phyloP scores from a whole-genome alignment of 2,329 filamentous ascomycete species.

The Malbranchea zuffiana region DNA sequence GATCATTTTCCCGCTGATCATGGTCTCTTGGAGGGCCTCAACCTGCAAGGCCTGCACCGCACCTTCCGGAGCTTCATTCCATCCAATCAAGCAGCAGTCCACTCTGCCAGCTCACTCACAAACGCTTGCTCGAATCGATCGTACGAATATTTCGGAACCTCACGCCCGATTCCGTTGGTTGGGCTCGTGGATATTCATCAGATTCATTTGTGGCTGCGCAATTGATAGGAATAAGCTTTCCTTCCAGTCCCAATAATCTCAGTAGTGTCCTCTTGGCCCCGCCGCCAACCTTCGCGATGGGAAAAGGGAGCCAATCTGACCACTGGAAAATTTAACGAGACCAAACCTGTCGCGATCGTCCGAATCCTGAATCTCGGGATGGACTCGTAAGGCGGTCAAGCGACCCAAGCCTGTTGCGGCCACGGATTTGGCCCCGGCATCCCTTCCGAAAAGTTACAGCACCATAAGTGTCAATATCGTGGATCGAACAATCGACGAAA shows the following conservation, averaged over 20 bases:
- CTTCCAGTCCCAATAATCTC: conserved; percentile 57
- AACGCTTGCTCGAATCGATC: conserved; percentile 54
- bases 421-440: conserved; percentile 44
- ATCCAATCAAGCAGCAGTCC: conserved; percentile 49
- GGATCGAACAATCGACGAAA: too few relatives aligned
- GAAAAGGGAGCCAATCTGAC: conserved; percentile 55
- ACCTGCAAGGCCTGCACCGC: conserved; percentile 51
- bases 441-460: conserved; percentile 54
- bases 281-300: conserved; percentile 55
- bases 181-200: conserved; percentile 46
- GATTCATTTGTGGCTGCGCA: conserved; percentile 43
- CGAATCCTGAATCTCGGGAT: conserved; percentile 47
- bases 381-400: too few relatives aligned
- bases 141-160: conserved; percentile 53
- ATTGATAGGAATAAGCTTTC: conserved; percentile 50
- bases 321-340: conserved; percentile 54
- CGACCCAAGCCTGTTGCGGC: conserved; percentile 53
- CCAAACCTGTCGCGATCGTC: conserved; percentile 54
- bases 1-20: conserved; percentile 45
- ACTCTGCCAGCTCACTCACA: conserved; percentile 53
- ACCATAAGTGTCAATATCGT: too few relatives aligned
- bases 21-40: conserved; percentile 48
- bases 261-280: conserved; percentile 55
- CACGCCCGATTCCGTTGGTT: conserved; percentile 43
- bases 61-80: conserved; percentile 46